phyloP scores from a whole-genome alignment of 2,329 filamentous ascomycete genomes.

The Purpureocillium takamizusanense region DNA sequence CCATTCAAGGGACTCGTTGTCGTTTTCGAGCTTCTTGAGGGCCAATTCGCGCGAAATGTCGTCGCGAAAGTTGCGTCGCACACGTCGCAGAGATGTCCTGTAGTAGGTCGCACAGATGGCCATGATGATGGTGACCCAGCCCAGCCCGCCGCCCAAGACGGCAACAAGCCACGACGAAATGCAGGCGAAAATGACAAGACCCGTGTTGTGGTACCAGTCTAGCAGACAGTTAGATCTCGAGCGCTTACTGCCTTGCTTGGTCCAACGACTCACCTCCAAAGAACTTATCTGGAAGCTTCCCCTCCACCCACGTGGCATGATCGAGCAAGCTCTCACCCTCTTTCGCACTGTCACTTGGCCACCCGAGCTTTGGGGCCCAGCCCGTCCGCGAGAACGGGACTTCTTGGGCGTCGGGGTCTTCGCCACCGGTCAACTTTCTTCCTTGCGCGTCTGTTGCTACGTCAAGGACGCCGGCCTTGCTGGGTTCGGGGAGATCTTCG shows the following conservation, averaged over 20 bases:
- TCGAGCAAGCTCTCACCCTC: constrained; percentile 66
- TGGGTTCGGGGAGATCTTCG: constrained; percentile 70
- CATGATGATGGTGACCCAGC: constrained; percentile 92
- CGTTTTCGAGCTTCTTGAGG: constrained; percentile 78
- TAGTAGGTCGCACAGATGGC: constrained; percentile 91
- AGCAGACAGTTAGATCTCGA: constrained; percentile 6
- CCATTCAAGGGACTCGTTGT: constrained; percentile 92
- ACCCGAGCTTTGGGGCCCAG: constrained; percentile 82
- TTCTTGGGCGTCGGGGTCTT: constrained; percentile 43
- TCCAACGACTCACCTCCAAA: constrained; percentile 59
- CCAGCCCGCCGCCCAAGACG: constrained; percentile 80
- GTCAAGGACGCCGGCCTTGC: constrained; percentile 59
- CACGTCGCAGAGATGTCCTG: constrained; percentile 84
- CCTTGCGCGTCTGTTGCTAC: constrained; percentile 39
- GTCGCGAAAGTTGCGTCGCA: constrained; percentile 91
- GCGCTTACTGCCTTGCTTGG: background rate
- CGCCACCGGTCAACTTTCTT: constrained; percentile 38
- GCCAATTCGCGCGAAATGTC: constrained; percentile 85
- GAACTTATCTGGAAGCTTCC: constrained; percentile 76
- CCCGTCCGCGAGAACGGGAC: constrained; percentile 49
- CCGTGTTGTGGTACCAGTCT: constrained; percentile 99
- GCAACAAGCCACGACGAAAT: constrained; percentile 85
- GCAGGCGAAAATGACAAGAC: constrained; percentile 88
- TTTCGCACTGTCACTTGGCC: constrained; percentile 46
- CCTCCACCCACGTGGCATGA: constrained; percentile 80